These are phyloP conservation scores for Boletales sp. DNA, from an alignment of 768 basidiomycete species.

Conservation along the genomic window DNA sequence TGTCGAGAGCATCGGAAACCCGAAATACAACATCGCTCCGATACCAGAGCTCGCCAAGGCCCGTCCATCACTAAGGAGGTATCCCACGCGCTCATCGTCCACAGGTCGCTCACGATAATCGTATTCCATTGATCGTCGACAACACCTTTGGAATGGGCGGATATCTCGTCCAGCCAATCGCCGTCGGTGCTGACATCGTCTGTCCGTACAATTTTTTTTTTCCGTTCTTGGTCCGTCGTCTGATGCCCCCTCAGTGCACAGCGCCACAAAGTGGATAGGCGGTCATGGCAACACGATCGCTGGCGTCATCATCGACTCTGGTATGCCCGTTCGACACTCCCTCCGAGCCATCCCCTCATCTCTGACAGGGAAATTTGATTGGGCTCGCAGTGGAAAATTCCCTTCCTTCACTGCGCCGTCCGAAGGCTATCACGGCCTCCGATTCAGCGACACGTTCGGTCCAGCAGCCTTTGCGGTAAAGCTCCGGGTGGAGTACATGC, in stretches of 20 bases:
- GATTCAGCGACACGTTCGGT: conserved; percentile 51
- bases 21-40: conserved; percentile 51
- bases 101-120: conserved; percentile 58
- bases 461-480: conserved; percentile 48
- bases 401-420: conserved; percentile 53
- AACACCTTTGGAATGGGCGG: conserved; percentile 65
- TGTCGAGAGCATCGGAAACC: conserved; percentile 63
- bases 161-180: conserved; percentile 51
- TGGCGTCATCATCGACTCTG: conserved; percentile 59
- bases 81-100: no score
- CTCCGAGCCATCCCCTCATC: background rate
- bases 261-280: conserved; percentile 66
- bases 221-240: background rate
- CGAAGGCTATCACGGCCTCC: conserved; percentile 55
- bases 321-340: conserved; percentile 36
- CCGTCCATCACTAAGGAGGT: background rate
- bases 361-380: conserved; percentile 52
- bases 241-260: conserved; percentile 37
- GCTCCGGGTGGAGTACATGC: conserved; percentile 48
- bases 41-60: conserved; percentile 57
- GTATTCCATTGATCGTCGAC: conserved; percentile 62
- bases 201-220: conserved; percentile 21
- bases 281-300: conserved; percentile 67
- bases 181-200: conserved; percentile 56
- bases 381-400: conserved; percentile 50